A percentile compares a stretch with the other conserved stretches of the same genome.
phyloP scores from a whole-genome alignment of 202 grass and related monocot genomes.

The Eragrostis tef region DNA sequence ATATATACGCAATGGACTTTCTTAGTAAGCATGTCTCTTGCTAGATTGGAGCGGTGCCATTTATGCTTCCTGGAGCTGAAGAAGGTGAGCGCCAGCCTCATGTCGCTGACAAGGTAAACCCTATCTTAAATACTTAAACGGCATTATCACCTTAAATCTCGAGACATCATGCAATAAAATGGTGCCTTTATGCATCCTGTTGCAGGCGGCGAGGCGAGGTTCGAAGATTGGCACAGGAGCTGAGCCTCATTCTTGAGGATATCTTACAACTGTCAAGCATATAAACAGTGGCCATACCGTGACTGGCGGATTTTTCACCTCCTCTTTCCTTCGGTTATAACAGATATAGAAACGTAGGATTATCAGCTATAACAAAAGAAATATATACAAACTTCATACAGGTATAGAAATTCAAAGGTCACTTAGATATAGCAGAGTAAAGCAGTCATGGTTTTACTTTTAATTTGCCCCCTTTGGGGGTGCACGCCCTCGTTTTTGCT shows the following conservation, averaged over 20 bases:
- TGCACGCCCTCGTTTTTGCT: background rate
- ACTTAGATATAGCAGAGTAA: background rate
- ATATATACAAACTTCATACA: slow-evolving; percentile 25
- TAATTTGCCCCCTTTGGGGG: background rate
- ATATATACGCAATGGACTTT: slow-evolving; percentile 19
- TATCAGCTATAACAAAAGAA: background rate
- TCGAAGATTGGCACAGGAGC: slow-evolving; percentile 61
- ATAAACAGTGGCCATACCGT: background rate
- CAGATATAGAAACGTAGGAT: slow-evolving; percentile 24
- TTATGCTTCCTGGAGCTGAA: slow-evolving; percentile 65
- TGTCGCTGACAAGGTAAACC: slow-evolving; percentile 57
- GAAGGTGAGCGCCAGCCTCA: slow-evolving; percentile 49
- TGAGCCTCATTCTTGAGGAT: slow-evolving; percentile 63
- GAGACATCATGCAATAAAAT: background rate
- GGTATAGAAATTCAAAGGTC: slow-evolving; percentile 1
- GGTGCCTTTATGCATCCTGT: slow-evolving; percentile 36
- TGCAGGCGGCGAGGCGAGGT: slow-evolving; percentile 57
- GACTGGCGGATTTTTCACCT: background rate
- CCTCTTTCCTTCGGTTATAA: background rate
- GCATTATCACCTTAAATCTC: slow-evolving; percentile 4
- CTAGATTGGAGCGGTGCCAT: slow-evolving; percentile 63
- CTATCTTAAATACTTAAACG: slow-evolving; percentile 3
- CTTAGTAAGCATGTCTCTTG: slow-evolving; percentile 33
- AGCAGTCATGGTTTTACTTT: background rate
- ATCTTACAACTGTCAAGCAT: slow-evolving; percentile 33